Percentiles rank a stretch among this genome's conserved stretches.
Evolutionary conservation across 2,329 filamentous ascomycete species (phyloP).

Genomic region (Ophiostoma quercus): DNA sequence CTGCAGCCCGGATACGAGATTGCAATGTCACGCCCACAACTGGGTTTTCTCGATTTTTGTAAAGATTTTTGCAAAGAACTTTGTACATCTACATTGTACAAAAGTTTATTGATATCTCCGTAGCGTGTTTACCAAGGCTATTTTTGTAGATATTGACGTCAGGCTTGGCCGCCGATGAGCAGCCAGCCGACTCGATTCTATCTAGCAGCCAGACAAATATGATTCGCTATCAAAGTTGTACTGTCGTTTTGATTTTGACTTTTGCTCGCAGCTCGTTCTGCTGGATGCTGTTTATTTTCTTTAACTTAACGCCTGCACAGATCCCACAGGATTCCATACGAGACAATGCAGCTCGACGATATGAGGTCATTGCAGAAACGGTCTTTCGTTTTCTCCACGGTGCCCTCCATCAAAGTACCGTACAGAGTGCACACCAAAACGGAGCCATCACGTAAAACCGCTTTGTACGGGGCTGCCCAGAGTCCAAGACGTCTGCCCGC

Average conservation of each 20-base stretch:
- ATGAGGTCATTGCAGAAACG: slow-evolving; percentile 10
- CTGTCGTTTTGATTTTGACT: too few relatives aligned
- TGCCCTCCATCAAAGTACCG: neutral
- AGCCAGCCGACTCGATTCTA: neutral
- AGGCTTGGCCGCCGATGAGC: neutral
- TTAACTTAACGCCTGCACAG: neutral
- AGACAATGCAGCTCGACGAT: neutral
- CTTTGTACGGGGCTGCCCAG: neutral
- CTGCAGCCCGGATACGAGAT: slow-evolving; percentile 9
- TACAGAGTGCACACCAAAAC: neutral
- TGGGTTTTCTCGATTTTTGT: too few relatives aligned
- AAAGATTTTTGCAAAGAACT: too few relatives aligned
- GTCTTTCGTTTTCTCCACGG: neutral
- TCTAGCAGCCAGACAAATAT: too few relatives aligned
- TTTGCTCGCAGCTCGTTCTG: neutral
- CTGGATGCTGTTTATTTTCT: neutral
- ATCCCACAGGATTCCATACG: neutral
- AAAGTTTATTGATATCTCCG: slow-evolving; percentile 4
- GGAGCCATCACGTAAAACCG: neutral
- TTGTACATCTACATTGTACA: too few relatives aligned
- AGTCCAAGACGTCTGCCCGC: neutral
- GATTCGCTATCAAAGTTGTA: too few relatives aligned
- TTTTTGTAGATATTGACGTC: slow-evolving; percentile 1
- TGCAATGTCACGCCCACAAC: neutral
- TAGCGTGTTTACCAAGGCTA: neutral